Conservation (phyloP, 805 yeast genomes). For the Sugiyamaella marilandica region DNA sequence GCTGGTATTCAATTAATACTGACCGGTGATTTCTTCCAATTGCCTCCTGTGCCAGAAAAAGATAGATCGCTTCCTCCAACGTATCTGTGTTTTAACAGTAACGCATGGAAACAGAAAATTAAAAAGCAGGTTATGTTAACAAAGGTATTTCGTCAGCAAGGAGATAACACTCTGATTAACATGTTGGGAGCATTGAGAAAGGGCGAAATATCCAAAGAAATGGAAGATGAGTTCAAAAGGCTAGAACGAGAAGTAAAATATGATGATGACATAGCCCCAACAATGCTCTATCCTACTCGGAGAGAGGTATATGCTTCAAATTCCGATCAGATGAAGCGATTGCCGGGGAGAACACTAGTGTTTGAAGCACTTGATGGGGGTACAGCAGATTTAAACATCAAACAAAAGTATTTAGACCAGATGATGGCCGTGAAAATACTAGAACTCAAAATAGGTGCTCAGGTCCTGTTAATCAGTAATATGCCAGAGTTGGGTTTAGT, state of each 20-base stretch:
- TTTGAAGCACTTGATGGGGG: slow-evolving; percentile 40
- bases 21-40: slow-evolving; percentile 91
- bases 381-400: slow-evolving; percentile 23
- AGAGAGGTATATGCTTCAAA: slow-evolving; percentile 79
- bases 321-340: slow-evolving; percentile 40
- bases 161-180: slow-evolving; percentile 62
- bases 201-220: slow-evolving; percentile 54
- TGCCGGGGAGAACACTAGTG: slow-evolving; percentile 44
- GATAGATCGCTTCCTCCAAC: slow-evolving; percentile 21
- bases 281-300: slow-evolving; percentile 82
- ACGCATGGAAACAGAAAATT: slow-evolving; percentile 64
- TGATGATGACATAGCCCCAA: slow-evolving; percentile 78
- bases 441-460: slow-evolving; percentile 75
- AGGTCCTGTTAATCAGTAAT: slow-evolving; percentile 85
- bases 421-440: slow-evolving; percentile 67
- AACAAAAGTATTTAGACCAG: slow-evolving; percentile 43
- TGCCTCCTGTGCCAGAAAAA: slow-evolving; percentile 72
- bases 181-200: slow-evolving; percentile 78
- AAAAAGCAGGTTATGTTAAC: slow-evolving; percentile 60
- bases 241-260: slow-evolving; percentile 51
- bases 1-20: slow-evolving; percentile 89
- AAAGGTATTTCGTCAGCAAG: slow-evolving; percentile 78
- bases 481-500: slow-evolving; percentile 56
- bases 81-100: slow-evolving; percentile 67
- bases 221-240: slow-evolving; percentile 44